Evolutionary conservation across 305 asterid species (phyloP), one percentile per base, ranked within the genome.

Genomic region (Caryopteris hybrid): DNA sequence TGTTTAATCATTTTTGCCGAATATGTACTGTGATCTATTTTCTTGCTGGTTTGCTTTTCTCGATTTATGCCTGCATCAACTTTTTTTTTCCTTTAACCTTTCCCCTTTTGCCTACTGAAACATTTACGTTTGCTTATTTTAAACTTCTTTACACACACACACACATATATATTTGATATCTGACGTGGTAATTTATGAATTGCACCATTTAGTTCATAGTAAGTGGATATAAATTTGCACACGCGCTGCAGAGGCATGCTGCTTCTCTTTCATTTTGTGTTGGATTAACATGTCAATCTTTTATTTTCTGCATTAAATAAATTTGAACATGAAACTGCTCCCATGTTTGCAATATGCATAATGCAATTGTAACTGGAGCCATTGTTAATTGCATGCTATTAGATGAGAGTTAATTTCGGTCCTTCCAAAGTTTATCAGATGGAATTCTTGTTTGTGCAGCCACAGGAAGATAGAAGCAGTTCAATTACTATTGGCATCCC

Each of bases 401-500:
- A n/a, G n/a, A 66, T 34, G 20, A 42, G 33, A 62, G 18, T 16
- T 52, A 22, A 13, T 17, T 27, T 31, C 36, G 5, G n/a, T 31
- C 48, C 23, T 53, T 66, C 50, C 68, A 59, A 39, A 54, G 43
- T 67, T 61, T 5, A 0, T 8, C 36, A 3, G 36, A 31, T 8
- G 6, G n/a, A n/a, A n/a, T n/a, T n/a, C 36, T 8, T 31, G 36
- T 31, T 31, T 3, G 4, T 18, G 59, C 46, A 51, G 46, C 66
- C 57, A 58, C 79, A 84, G 89, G 96, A 90, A 22, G 94, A 85
- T 31, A 73, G 71, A 78, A 83, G 84, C 78, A 79, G 73, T 73
- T 88, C 95, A 1, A 76, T 90, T 68, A 93, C 94, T 29, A 87
- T 93, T 66, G 98, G 98, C 43, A 77, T 93, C 51, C 87, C 98